Evolutionary conservation across 108 stramenopile species (phyloP).

Genomic region (Stephanodiscus minutulus): DNA sequence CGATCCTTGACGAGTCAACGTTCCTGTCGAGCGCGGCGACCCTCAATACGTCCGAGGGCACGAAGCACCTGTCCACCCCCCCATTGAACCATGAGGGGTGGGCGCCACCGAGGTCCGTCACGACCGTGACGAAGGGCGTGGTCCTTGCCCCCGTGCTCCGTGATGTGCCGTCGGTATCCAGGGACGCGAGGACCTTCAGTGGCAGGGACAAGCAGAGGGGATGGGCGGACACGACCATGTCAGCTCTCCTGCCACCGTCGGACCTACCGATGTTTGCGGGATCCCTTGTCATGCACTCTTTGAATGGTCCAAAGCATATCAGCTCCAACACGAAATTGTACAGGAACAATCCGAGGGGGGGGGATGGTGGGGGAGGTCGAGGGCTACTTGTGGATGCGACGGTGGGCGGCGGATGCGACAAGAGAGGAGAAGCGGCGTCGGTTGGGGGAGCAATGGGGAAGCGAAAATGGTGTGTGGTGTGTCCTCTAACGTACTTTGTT

Average conservation of each 20-base stretch:
- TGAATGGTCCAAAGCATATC: slow-evolving; percentile 48
- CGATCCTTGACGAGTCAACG: slow-evolving; percentile 71
- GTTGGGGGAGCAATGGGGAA: no score
- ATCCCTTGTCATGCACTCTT: slow-evolving; percentile 64
- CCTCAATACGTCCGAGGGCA: slow-evolving; percentile 84
- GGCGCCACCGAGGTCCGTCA: slow-evolving; percentile 95
- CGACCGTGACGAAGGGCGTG: slow-evolving; percentile 94
- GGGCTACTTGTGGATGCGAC: no score
- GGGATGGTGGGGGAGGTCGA: no score
- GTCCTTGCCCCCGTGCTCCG: slow-evolving; percentile 34
- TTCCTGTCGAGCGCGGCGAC: slow-evolving; percentile 60
- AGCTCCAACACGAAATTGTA: slow-evolving; percentile 67
- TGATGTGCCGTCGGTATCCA: slow-evolving; percentile 57
- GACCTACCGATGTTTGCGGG: slow-evolving; percentile 32
- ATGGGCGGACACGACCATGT: slow-evolving; percentile 96
- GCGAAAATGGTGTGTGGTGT: no score
- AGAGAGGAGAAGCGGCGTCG: no score
- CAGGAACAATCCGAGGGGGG: slow-evolving; percentile 67
- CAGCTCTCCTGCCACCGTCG: slow-evolving; percentile 58
- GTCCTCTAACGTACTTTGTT: no score
- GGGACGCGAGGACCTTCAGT: slow-evolving; percentile 68
- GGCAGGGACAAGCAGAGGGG: slow-evolving; percentile 93
- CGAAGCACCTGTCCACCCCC: slow-evolving; percentile 88
- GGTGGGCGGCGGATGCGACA: no score
- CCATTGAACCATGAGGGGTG: slow-evolving; percentile 94